A percentile compares a stretch with the other conserved stretches of the same genome.
Conservation (phyloP, 495 filamentous ascomycete genomes). For the Aspergillus kassunensis region DNA sequence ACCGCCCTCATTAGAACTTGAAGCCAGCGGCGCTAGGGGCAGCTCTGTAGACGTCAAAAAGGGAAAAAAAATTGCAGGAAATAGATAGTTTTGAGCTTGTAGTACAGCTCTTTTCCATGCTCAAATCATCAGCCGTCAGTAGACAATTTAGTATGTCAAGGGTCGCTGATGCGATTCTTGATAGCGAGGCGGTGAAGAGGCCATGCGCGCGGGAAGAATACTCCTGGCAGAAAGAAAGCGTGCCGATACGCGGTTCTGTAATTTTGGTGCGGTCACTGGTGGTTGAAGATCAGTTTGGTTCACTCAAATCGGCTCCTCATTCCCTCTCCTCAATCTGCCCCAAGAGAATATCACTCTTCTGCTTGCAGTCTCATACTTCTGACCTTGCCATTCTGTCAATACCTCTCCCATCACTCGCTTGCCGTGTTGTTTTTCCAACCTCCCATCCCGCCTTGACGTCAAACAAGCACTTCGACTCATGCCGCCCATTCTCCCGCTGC, state of each 20-base stretch:
- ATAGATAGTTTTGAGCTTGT: too few species aligned
- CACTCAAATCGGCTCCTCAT: constrained; percentile 6
- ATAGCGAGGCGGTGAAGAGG: constrained; percentile 28
- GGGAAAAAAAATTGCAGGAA: background rate
- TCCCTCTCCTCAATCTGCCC: constrained; percentile 9
- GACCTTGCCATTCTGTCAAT: constrained; percentile 3
- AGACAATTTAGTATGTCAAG: background rate
- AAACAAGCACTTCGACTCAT: constrained; percentile 22
- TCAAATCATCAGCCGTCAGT: too few species aligned
- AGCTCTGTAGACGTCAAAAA: background rate
- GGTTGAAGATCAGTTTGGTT: background rate
- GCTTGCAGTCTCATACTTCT: background rate
- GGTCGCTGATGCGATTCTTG: background rate
- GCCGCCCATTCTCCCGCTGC: constrained; percentile 31
- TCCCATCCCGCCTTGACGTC: constrained; percentile 7
- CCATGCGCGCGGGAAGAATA: constrained; percentile 16
- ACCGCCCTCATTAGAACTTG: background rate
- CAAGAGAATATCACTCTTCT: constrained; percentile 5
- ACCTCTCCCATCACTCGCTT: constrained; percentile 4
- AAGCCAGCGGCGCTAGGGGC: background rate
- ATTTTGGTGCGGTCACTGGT: constrained; percentile 10
- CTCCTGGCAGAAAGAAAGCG: constrained; percentile 19
- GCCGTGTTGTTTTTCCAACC: background rate
- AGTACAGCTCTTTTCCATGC: too few species aligned
- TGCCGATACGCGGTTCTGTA: background rate